Base-by-base conservation (phyloP, 176 grass and related monocot species). In the Aegilops bicornis region DNA sequence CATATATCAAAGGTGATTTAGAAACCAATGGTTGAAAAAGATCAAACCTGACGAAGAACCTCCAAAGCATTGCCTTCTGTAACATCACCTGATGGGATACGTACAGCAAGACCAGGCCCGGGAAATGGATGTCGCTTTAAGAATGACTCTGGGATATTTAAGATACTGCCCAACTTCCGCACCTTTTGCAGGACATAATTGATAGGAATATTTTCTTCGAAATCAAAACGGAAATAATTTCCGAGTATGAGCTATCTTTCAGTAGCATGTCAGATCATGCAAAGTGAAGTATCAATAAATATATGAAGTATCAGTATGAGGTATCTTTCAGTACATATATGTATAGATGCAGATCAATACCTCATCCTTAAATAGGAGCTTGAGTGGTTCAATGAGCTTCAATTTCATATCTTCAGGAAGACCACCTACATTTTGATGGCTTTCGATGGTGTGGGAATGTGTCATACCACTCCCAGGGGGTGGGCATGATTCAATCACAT, bases 51-150 rank as follows among this genome's bases (percentile, higher is more conserved):
- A 69, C 89, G 91, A 83, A 95, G 89, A 85, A 89, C 82, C 65
- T 98, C 93, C 78, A 95, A 87, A 48, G 89, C 93, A 70, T 95
- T 93, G 88, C 95, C 95, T 88, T 91, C 61, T 40, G 93, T 98
- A 75, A 98, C 93, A 93, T 98, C 95, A 37, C 95, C 95, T 66
- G 93, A 42, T 56, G 50, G 50, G 31, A 98, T 88, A 65, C 93
- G 91, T 56, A 98, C 91, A 33, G 89, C 95, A 88, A 95, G 92
- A 74, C 93, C 95, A 78, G 93, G 91, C 50, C 95, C 93, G 83
- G 93, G 93, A 89, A 98, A 98, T 45, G 95, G 93, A 42, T 98
- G 95, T 5, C 95, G 83, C 89, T 90, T 95, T 76, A 98, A 93
- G 79, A 98, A 98, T 85, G 91, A 92, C 43, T 92, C 87, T 14